Base-by-base conservation (phyloP, 805 yeast species). In the Saitoella complicata region DNA sequence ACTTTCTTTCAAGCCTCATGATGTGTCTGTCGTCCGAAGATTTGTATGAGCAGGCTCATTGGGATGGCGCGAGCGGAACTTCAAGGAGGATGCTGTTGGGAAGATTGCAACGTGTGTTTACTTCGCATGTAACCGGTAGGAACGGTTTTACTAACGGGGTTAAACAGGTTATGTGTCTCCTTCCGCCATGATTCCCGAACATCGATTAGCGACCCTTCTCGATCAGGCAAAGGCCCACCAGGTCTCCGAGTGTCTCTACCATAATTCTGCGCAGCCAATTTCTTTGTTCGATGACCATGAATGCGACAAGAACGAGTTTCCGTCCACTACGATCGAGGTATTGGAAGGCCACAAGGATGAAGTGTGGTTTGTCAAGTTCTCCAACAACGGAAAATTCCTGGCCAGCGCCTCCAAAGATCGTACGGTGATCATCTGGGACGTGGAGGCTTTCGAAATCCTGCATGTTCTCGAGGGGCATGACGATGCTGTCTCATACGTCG, bases 301-400 rank as follows among this genome's bases (percentile, higher is more conserved):
- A 38, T 62, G 58, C 38, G 53, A 60, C 40, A 48, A 53, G 36
- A 47, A 53, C 12, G 53, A 58, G 37, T 71, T 74, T 48, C 84
- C 85, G 1, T 66, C 66, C 13, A 63, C 62, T 2, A 58, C 72
- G 3, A 55, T 71, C 8, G 66, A 68, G 45, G 67, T 70, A 0
- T 60, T 81, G 5, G 51, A 61, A 1, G 65, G 68, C 39, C 91
- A 82, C 54, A 59, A 63, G 1, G 75, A 78, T 55, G 94, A 87
- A 58, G 88, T 84, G 8, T 87, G 96, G 96, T 80, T 69, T 56
- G 68, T 80, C 9, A 72, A 73, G 46, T 86, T 83, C 56, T 79
- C 91, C 5, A 81, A 85, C 40, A 71, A 73, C 61, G 95, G 95
- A 2, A 70, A 68, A 49, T 76, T 66, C 50, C 63, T 87, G 37